These are phyloP conservation scores for Chenopodium berlandieri DNA, from an alignment of 148 eudicot species.

Conservation along the genomic window DNA sequence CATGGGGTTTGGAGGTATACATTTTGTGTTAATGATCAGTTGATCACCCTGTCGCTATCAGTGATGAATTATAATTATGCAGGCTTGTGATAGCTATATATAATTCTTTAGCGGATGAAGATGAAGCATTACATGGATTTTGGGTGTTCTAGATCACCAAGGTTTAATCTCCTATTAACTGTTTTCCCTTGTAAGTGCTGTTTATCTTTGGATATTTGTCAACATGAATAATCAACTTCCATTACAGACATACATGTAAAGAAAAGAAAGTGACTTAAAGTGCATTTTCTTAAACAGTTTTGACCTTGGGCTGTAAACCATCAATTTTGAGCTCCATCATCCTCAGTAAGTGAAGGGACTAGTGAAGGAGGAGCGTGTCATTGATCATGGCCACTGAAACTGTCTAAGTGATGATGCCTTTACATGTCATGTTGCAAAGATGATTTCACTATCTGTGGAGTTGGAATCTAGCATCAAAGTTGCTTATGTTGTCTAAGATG, in stretches of 20 bases:
- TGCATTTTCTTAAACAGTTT: conserved; percentile 11
- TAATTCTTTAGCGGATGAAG: conserved; percentile 61
- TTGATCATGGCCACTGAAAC: conserved; percentile 5
- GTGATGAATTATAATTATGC: conserved; percentile 31
- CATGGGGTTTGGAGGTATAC: background rate
- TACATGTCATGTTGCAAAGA: background rate
- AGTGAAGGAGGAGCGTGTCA: conserved; percentile 4
- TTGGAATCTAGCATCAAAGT: background rate
- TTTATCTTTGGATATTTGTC: background rate
- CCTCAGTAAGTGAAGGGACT: background rate
- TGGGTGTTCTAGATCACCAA: conserved; percentile 40
- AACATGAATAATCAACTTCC: background rate
- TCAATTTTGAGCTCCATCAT: conserved; percentile 8
- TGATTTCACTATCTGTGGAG: background rate
- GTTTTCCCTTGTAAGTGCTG: conserved; percentile 27
- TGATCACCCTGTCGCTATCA: conserved; percentile 1
- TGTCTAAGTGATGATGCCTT: conserved; percentile 11
- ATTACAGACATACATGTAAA: background rate
- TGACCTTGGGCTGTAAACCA: conserved; percentile 3
- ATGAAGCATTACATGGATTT: conserved; percentile 47
- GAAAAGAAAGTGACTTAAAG: background rate
- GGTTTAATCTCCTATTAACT: background rate
- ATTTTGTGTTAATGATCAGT: background rate
- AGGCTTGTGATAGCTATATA: conserved; percentile 70
- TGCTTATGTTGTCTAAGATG: background rate